Evolutionary conservation across 2,329 filamentous ascomycete species (phyloP).

Genomic region (Neocatenulostroma microsporum): DNA sequence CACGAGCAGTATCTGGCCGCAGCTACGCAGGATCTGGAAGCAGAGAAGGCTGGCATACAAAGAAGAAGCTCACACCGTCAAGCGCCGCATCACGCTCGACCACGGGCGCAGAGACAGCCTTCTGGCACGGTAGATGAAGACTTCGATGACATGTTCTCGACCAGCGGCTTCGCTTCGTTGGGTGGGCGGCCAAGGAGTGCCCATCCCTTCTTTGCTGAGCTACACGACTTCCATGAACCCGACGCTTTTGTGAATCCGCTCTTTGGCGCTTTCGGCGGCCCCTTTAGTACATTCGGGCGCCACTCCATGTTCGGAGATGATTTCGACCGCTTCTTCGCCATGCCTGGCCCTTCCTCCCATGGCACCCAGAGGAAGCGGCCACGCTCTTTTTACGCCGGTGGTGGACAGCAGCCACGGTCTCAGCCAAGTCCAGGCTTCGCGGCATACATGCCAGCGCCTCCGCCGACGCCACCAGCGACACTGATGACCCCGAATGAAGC

Average conservation of each 20-base stretch:
- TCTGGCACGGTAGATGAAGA: too few species aligned
- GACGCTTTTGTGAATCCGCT: constrained; percentile 13
- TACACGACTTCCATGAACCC: constrained; percentile 9
- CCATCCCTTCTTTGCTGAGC: constrained; percentile 13
- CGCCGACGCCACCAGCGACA: constrained; percentile 15
- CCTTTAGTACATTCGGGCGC: constrained; percentile 9
- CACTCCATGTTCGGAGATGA: constrained; percentile 15
- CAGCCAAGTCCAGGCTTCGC: constrained; percentile 8
- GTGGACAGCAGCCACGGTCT: constrained; percentile 4
- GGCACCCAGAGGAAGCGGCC: constrained; percentile 12
- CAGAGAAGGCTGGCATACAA: not conserved
- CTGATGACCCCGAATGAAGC: constrained; percentile 22
- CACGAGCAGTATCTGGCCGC: constrained; percentile 6
- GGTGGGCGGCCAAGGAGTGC: too few species aligned
- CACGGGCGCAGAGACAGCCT: too few species aligned
- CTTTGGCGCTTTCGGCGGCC: constrained; percentile 15
- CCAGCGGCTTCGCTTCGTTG: too few species aligned
- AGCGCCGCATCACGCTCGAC: too few species aligned
- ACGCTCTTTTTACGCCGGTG: constrained; percentile 10
- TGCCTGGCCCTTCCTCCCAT: constrained; percentile 10
- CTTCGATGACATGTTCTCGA: too few species aligned
- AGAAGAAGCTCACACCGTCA: too few species aligned
- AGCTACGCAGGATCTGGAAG: not conserved
- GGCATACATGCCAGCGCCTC: constrained; percentile 8
- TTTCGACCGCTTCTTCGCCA: constrained; percentile 17